Evolutionary conservation across 2,329 filamentous ascomycete species (phyloP).

Genomic region (Cladosporium austrohemisphaericum): DNA sequence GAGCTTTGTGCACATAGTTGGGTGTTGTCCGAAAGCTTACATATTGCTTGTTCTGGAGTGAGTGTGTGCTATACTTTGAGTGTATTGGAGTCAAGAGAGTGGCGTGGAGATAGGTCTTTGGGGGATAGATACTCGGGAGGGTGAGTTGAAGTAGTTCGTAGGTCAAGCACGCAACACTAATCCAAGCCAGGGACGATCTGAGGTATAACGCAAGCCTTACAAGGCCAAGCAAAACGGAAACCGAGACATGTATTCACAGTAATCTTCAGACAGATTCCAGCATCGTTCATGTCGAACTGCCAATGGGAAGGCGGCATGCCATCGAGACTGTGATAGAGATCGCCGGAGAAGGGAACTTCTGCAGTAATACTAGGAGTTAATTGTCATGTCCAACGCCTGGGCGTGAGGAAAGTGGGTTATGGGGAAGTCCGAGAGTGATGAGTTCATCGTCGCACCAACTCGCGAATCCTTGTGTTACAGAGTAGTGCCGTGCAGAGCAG

Average conservation of each 20-base stretch:
- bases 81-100: too few species aligned
- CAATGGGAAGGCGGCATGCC: background rate
- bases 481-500: too few species aligned
- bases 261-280: constrained; percentile 1
- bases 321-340: background rate
- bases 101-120: too few species aligned
- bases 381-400: background rate
- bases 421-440: constrained; percentile 8
- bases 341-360: background rate
- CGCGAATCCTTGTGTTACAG: too few species aligned
- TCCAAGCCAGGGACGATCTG: background rate
- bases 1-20: background rate
- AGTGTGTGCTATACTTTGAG: too few species aligned
- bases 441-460: constrained; percentile 4
- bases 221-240: background rate
- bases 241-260: constrained; percentile 1
- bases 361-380: background rate
- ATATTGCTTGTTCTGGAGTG: too few species aligned
- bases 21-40: too few species aligned
- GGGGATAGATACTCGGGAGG: too few species aligned
- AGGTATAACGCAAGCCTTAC: background rate
- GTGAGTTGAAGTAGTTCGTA: too few species aligned
- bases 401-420: constrained; percentile 5
- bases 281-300: background rate
- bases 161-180: constrained; percentile 2